Percentiles rank a stretch among this genome's conserved stretches.
Evolutionary conservation across 352 stramenopile species (phyloP).

Genomic region (Plasmopara halstedii): DNA sequence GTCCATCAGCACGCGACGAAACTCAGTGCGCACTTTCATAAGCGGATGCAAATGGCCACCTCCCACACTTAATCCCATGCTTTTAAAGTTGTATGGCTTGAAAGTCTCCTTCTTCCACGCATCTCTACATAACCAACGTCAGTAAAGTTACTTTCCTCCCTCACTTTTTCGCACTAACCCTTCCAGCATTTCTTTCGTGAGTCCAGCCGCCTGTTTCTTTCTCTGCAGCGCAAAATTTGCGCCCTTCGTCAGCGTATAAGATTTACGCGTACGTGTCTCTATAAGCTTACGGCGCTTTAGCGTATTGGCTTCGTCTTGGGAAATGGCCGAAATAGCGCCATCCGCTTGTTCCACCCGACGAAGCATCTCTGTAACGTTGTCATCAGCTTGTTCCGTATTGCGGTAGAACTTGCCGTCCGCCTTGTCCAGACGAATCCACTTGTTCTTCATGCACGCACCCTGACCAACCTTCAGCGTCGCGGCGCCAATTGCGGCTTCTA

Average conservation of each 20-base stretch:
- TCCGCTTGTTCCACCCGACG: constrained; percentile 58
- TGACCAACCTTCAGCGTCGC: constrained; percentile 93
- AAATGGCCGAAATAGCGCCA: constrained; percentile 56
- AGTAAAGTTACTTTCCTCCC: constrained; percentile 1
- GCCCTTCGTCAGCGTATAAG: constrained; percentile 91
- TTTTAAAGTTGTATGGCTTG: constrained; percentile 99
- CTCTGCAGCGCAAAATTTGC: constrained; percentile 89
- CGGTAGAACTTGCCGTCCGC: constrained; percentile 81
- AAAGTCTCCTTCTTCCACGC: constrained; percentile 95
- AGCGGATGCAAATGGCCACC: constrained; percentile 98
- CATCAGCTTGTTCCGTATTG: constrained; percentile 50
- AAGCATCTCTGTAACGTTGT: constrained; percentile 83
- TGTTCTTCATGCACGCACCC: constrained; percentile 97
- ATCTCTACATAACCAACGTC: constrained; percentile 34
- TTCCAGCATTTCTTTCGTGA: constrained; percentile 99
- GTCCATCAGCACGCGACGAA: constrained; percentile 98
- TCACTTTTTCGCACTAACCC: constrained; percentile 31
- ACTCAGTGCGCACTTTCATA: constrained; percentile 97
- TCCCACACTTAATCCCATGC: constrained; percentile 88
- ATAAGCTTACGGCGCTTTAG: constrained; percentile 81
- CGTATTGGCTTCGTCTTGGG: constrained; percentile 66
- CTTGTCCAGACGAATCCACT: constrained; percentile 94
- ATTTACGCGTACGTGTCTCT: constrained; percentile 88
- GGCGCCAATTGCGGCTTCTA: constrained; percentile 81
- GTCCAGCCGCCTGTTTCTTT: constrained; percentile 93